These are phyloP conservation scores for Melampsora americana DNA, from an alignment of 1,284 basidiomycete genomes.

Conservation along the genomic window DNA sequence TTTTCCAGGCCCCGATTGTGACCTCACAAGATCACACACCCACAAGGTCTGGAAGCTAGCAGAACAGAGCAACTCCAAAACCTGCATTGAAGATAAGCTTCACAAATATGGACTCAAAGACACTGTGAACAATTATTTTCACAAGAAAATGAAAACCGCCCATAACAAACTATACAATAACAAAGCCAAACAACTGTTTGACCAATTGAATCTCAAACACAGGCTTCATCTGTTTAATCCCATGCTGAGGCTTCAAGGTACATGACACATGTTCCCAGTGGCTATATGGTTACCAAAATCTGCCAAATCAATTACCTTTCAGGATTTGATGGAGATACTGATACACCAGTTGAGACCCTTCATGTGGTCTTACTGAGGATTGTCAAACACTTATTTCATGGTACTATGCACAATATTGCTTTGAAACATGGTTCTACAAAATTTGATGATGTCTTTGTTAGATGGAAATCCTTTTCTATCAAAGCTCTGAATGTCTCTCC, in stretches of 20 bases:
- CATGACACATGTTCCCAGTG: neutral
- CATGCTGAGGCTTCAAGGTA: neutral
- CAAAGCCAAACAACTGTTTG: neutral
- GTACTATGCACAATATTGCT: constrained; percentile 50
- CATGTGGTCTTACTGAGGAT: constrained; percentile 55
- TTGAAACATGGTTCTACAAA: constrained; percentile 40
- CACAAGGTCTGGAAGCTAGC: too few species aligned
- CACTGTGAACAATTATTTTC: too few species aligned
- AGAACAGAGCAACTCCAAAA: too few species aligned
- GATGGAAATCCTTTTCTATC: constrained; percentile 50
- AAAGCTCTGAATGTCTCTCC: constrained; percentile 49
- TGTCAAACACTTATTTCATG: constrained; percentile 56
- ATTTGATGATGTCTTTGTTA: constrained; percentile 46
- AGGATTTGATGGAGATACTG: constrained; percentile 53
- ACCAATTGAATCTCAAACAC: neutral
- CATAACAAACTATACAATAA: neutral
- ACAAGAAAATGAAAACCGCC: too few species aligned
- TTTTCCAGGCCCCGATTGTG: too few species aligned
- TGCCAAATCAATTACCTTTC: neutral
- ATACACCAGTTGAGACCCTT: constrained; percentile 56
- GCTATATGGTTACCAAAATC: neutral
- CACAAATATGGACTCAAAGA: too few species aligned
- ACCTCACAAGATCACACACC: too few species aligned
- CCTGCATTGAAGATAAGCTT: too few species aligned
- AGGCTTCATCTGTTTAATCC: neutral